Evolutionary conservation across 2,329 filamentous ascomycete genomes (phyloP).

Genomic region (Pseudogymnoascus sp.): DNA sequence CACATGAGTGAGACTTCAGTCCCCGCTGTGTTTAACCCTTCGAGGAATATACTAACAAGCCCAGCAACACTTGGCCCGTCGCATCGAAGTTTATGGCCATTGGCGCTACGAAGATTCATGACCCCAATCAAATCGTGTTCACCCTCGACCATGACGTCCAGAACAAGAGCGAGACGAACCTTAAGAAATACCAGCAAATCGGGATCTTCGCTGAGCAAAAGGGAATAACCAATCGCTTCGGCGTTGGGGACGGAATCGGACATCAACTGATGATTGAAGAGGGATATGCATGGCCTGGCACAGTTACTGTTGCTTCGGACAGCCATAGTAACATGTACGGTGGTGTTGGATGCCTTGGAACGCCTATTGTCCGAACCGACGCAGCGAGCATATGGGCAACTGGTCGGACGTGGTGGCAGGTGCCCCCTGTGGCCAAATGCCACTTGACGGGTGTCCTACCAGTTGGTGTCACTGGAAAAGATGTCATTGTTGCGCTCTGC

Average conservation of each 20-base stretch:
- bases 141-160: constrained; percentile 85
- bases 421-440: constrained; percentile 75
- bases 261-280: constrained; percentile 92
- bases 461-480: constrained; percentile 79
- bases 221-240: too few species aligned
- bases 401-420: constrained; percentile 76
- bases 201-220: constrained; percentile 71
- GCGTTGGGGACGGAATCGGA: too few species aligned
- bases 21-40: not conserved
- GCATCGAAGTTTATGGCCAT: constrained; percentile 73
- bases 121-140: constrained; percentile 69
- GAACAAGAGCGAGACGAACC: constrained; percentile 67
- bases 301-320: constrained; percentile 70
- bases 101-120: constrained; percentile 63
- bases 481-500: constrained; percentile 84
- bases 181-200: constrained; percentile 76
- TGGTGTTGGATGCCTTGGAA: constrained; percentile 67
- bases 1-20: constrained; percentile 49
- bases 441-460: constrained; percentile 69
- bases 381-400: constrained; percentile 82
- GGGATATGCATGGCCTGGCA: constrained; percentile 77
- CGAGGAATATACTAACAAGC: not conserved
- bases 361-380: constrained; percentile 78
- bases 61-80: constrained; percentile 64
- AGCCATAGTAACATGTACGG: constrained; percentile 79